Evolutionary conservation across 2,329 filamentous ascomycete species (phyloP).

Genomic region (Talaromyces sp.): DNA sequence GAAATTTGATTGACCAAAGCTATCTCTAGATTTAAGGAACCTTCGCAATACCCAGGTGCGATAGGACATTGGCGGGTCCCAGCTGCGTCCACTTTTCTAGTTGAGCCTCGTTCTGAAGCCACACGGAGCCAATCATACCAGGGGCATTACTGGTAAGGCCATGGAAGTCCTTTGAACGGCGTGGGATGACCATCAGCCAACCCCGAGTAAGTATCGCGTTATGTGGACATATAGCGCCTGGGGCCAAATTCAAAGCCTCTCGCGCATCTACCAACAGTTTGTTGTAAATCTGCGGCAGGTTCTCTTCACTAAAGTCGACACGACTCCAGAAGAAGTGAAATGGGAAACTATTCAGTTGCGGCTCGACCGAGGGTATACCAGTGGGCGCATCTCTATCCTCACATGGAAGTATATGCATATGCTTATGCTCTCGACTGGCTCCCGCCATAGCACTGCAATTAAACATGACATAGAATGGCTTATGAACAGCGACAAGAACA

Average conservation of each 20-base stretch:
- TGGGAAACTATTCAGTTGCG: not conserved
- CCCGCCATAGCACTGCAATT: constrained; percentile 50
- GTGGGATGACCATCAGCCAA: not conserved
- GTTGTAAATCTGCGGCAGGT: not conserved
- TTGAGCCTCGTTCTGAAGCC: constrained; percentile 9
- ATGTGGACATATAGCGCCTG: not conserved
- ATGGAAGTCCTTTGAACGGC: not conserved
- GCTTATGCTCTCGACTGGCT: constrained; percentile 52
- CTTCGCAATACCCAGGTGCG: not conserved
- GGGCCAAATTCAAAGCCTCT: not conserved
- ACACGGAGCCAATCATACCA: constrained; percentile 1
- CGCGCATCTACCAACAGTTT: not conserved
- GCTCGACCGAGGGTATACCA: not conserved
- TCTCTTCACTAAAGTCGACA: not conserved
- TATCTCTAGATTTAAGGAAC: not conserved
- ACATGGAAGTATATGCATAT: constrained; percentile 40
- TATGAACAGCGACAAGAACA: constrained; percentile 31
- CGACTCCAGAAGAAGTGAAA: not conserved
- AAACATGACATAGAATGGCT: constrained; percentile 45
- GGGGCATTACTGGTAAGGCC: not conserved
- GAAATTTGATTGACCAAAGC: not conserved
- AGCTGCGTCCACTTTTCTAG: not conserved
- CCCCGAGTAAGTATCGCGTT: not conserved
- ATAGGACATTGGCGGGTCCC: not conserved
- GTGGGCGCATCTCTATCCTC: not conserved